Evolutionary conservation across 2,329 filamentous ascomycete genomes (phyloP).

Genomic region (Lomentospora prolificans): DNA sequence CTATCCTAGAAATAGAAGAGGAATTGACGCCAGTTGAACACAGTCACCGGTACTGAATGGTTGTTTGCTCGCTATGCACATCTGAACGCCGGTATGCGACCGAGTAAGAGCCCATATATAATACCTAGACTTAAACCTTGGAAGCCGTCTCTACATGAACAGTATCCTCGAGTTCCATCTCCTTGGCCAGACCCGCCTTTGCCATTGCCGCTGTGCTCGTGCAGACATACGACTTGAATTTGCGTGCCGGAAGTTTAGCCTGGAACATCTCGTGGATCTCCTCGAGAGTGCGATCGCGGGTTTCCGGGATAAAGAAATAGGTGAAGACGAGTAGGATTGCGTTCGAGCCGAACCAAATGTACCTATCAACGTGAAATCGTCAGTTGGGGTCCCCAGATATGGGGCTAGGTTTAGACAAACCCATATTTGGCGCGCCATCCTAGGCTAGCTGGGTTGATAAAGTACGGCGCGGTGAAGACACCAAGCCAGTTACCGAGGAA

Average conservation of each 20-base stretch:
- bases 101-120: too few species aligned
- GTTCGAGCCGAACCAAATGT: conserved; percentile 31
- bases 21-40: too few species aligned
- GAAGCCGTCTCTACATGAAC: not conserved
- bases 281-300: conserved; percentile 19
- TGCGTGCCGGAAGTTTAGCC: not conserved
- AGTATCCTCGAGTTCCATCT: not conserved
- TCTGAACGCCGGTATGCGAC: too few species aligned
- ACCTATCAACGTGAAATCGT: conserved; percentile 10
- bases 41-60: too few species aligned
- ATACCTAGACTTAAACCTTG: too few species aligned
- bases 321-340: conserved; percentile 33
- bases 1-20: too few species aligned
- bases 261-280: conserved; percentile 19
- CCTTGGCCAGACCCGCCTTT: not conserved
- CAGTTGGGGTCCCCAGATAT: not conserved
- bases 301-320: conserved; percentile 19
- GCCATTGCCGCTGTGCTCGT: not conserved
- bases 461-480: conserved; percentile 29
- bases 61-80: too few species aligned
- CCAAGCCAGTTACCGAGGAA: conserved; percentile 30
- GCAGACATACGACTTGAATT: conserved; percentile 8
- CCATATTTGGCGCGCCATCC: conserved; percentile 25
- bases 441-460: conserved; percentile 30
- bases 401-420: not conserved